phyloP scores from a whole-genome alignment of 768 basidiomycete genomes.

The Tephrocybe sp. region DNA sequence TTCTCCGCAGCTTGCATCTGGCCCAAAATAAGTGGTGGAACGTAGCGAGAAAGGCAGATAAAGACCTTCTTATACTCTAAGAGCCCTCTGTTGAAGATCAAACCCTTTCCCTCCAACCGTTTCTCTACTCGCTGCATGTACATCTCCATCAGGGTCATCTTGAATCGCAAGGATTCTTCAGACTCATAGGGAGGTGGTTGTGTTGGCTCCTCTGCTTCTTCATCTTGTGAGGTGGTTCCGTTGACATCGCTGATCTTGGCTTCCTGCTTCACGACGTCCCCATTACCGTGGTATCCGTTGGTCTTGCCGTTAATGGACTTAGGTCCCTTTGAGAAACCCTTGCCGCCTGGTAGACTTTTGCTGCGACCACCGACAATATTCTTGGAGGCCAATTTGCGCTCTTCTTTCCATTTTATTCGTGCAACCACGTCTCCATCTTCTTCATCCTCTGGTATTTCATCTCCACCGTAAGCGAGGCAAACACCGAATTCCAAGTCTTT shows the following conservation, averaged over 20 bases:
- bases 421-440: slow-evolving; percentile 74
- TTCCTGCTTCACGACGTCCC: slow-evolving; percentile 35
- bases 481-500: slow-evolving; percentile 96
- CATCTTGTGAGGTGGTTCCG: slow-evolving; percentile 50
- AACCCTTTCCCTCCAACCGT: slow-evolving; percentile 77
- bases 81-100: slow-evolving; percentile 91
- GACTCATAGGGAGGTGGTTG: slow-evolving; percentile 84
- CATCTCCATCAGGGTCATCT: slow-evolving; percentile 86
- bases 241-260: slow-evolving; percentile 50
- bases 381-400: slow-evolving; percentile 32
- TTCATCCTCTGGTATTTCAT: slow-evolving; percentile 75
- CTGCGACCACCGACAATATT: slow-evolving; percentile 21
- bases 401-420: slow-evolving; percentile 49
- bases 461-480: slow-evolving; percentile 84
- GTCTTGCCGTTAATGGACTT: slow-evolving; percentile 37
- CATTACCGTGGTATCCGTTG: slow-evolving; percentile 46
- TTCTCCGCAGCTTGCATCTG: slow-evolving; percentile 92
- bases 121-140: slow-evolving; percentile 89
- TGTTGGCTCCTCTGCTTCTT: slow-evolving; percentile 60
- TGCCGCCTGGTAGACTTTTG: slow-evolving; percentile 33
- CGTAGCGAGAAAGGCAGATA: neutral
- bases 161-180: slow-evolving; percentile 80
- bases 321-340: slow-evolving; percentile 38
- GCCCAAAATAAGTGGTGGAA: neutral
- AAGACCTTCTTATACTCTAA: slow-evolving; percentile 93